Evolutionary conservation across 257 asterid species (phyloP).

Genomic region (Prunella vulgaris): DNA sequence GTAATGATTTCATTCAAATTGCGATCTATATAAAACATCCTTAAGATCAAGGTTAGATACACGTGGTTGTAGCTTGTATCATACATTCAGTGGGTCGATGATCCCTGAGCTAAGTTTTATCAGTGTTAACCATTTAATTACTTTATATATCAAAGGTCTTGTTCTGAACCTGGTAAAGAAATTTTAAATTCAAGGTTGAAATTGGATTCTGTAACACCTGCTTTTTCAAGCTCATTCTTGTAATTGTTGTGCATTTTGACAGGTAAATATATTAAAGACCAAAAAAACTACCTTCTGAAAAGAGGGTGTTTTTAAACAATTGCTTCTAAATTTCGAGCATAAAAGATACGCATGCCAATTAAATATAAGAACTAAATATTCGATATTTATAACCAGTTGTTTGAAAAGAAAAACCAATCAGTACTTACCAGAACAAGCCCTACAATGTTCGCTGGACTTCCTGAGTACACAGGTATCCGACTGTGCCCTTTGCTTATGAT

Average conservation of each 20-base stretch:
- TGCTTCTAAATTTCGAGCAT: neutral
- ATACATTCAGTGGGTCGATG: neutral
- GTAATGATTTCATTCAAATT: neutral
- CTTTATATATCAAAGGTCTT: neutral
- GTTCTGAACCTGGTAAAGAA: neutral
- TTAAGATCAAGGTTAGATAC: neutral
- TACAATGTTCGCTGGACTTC: conserved; percentile 36
- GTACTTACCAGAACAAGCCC: conserved; percentile 49
- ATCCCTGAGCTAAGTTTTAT: neutral
- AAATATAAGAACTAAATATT: neutral
- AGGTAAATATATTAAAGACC: neutral
- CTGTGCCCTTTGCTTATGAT: conserved; percentile 51
- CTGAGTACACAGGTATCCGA: conserved; percentile 41
- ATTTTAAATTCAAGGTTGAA: neutral
- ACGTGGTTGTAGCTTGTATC: neutral
- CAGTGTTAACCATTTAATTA: neutral
- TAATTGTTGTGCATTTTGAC: neutral
- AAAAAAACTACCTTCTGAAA: neutral
- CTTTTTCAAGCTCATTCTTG: neutral
- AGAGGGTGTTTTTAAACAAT: neutral
- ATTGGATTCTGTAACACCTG: neutral
- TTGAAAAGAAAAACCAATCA: neutral
- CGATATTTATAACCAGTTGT: neutral
- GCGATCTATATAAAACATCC: neutral
- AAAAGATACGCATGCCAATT: neutral